Evolutionary conservation across 345 rosid species (phyloP).

Genomic region (Litchi chinensis): DNA sequence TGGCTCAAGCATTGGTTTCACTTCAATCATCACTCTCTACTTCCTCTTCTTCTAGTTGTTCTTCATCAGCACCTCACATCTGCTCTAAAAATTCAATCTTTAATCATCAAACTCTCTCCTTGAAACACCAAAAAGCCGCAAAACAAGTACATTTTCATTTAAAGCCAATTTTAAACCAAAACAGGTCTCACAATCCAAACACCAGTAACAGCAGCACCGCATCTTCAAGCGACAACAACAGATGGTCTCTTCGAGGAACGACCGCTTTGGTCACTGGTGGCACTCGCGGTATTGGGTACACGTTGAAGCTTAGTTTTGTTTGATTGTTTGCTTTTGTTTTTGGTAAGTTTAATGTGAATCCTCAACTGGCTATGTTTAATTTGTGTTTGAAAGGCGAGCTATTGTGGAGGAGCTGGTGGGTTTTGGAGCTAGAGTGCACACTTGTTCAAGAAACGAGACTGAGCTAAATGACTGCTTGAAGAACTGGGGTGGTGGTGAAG

Average conservation of each 20-base stretch:
- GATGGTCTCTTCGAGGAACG: constrained; percentile 59
- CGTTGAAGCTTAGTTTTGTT: background rate
- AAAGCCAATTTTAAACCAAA: background rate
- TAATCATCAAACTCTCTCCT: background rate
- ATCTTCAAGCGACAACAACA: constrained; percentile 1
- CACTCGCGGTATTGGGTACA: constrained; percentile 72
- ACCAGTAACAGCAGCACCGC: background rate
- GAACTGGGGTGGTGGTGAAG: constrained; percentile 52
- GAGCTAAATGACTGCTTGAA: constrained; percentile 50
- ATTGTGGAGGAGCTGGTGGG: constrained; percentile 70
- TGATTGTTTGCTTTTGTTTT: background rate
- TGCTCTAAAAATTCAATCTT: background rate
- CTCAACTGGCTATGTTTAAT: constrained; percentile 15
- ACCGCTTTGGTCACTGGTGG: constrained; percentile 70
- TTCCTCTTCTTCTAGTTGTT: background rate
- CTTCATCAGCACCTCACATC: background rate
- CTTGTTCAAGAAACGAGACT: constrained; percentile 58
- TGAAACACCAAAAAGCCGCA: background rate
- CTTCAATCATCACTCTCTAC: background rate
- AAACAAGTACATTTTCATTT: background rate
- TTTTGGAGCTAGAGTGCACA: constrained; percentile 73
- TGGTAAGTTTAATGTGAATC: background rate
- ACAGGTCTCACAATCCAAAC: background rate
- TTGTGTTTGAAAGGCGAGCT: constrained; percentile 53
- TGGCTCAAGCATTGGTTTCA: constrained; percentile 4